These are phyloP conservation scores for Fonsecaea monophora DNA, from an alignment of 2,329 filamentous ascomycete genomes.

Conservation along the genomic window DNA sequence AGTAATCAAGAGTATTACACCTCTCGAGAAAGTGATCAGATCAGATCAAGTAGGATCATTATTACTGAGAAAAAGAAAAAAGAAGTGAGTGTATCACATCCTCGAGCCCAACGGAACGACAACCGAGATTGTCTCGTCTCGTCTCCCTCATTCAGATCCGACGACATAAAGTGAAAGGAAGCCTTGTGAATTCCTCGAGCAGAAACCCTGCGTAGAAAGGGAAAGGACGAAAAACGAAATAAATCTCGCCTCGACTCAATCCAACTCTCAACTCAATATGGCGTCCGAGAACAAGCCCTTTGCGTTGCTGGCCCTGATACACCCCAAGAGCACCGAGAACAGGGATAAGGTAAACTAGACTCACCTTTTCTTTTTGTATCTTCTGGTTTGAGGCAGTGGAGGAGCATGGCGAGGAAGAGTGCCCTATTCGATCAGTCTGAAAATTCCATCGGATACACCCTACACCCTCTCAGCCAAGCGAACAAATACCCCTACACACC, in stretches of 20 bases:
- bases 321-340: conserved; percentile 20
- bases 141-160: too few species aligned
- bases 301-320: conserved; percentile 18
- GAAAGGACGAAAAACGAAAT: not conserved
- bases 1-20: too few species aligned
- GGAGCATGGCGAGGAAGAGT: not conserved
- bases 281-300: conserved; percentile 20
- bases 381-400: not conserved
- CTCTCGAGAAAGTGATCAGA: too few species aligned
- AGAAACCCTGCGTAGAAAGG: not conserved
- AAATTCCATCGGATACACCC: not conserved
- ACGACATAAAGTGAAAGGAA: too few species aligned
- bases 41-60: too few species aligned
- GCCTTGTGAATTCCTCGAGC: not conserved
- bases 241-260: not conserved
- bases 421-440: not conserved
- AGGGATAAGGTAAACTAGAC: conserved; percentile 9
- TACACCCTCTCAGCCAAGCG: not conserved
- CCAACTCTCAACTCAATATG: conserved; percentile 7
- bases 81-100: too few species aligned
- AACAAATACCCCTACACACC: not conserved
- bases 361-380: not conserved
- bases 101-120: too few species aligned
- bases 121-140: too few species aligned
- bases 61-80: too few species aligned